Percentiles rank a stretch among this genome's conserved stretches.
Conservation (phyloP, 768 basidiomycete genomes). For the Trametes maxima region DNA sequence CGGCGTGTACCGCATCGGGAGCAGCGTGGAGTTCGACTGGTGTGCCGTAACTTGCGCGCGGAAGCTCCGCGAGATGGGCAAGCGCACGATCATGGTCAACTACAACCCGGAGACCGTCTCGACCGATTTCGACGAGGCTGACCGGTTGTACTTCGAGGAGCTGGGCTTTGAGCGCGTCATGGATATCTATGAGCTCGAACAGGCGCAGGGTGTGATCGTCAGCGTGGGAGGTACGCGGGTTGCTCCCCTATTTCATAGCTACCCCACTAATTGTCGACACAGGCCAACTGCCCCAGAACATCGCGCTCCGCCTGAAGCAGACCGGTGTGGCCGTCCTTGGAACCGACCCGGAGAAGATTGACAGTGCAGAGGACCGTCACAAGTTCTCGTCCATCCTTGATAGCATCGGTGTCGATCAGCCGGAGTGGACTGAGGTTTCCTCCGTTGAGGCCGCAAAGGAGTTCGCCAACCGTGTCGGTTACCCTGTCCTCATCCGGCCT, state of each 20-base stretch:
- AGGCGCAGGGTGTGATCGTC: slow-evolving; percentile 91
- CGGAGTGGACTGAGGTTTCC: slow-evolving; percentile 92
- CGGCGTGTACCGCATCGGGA: slow-evolving; percentile 98
- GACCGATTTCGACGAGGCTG: slow-evolving; percentile 99
- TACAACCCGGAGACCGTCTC: slow-evolving; percentile 99
- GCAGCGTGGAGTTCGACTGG: slow-evolving; percentile 99
- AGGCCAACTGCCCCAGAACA: slow-evolving; percentile 99
- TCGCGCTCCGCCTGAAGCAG: slow-evolving; percentile 92
- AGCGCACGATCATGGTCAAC: slow-evolving; percentile 98
- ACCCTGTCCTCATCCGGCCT: slow-evolving; percentile 97
- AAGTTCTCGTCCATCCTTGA: slow-evolving; percentile 98
- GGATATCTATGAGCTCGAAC: slow-evolving; percentile 98
- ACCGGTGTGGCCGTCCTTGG: slow-evolving; percentile 92
- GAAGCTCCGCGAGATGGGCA: slow-evolving; percentile 88
- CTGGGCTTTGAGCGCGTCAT: slow-evolving; percentile 97
- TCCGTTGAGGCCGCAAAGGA: slow-evolving; percentile 87
- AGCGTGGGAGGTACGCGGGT: slow-evolving; percentile 86
- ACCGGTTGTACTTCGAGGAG: slow-evolving; percentile 97
- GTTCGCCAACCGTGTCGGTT: slow-evolving; percentile 88
- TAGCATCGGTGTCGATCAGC: slow-evolving; percentile 93
- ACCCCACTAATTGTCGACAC: slow-evolving; percentile 6
- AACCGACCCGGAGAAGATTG: slow-evolving; percentile 93
- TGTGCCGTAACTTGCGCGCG: slow-evolving; percentile 99
- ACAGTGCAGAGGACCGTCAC: slow-evolving; percentile 97
- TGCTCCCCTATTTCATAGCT: not conserved